Percentiles rank a stretch among this genome's conserved stretches.
phyloP scores from a whole-genome alignment of 2,329 filamentous ascomycete genomes.

The Ophiostoma ulmi region DNA sequence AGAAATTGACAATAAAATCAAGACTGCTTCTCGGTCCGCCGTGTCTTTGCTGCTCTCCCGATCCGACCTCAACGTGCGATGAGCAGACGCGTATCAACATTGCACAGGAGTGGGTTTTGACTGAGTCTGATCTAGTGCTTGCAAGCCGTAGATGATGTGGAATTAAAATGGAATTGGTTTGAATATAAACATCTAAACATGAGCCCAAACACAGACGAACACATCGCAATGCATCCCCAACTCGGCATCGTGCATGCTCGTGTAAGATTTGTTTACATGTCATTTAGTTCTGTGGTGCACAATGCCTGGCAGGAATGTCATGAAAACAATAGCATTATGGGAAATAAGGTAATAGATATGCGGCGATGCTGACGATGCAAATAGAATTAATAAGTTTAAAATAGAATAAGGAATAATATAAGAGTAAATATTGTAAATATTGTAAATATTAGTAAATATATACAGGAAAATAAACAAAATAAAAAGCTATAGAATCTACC shows the following conservation, averaged over 20 bases:
- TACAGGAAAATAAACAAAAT: no score
- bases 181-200: no score
- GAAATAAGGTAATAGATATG: neutral
- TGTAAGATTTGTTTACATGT: neutral
- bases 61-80: neutral
- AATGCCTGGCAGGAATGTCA: neutral
- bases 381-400: no score
- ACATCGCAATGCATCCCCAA: neutral
- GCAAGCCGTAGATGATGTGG: no score
- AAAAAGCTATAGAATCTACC: no score
- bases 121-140: no score
- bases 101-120: neutral
- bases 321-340: neutral
- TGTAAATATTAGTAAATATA: no score
- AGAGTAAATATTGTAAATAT: no score
- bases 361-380: neutral
- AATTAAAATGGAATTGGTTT: no score
- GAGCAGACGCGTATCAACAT: neutral
- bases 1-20: neutral
- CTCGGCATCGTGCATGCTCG: neutral
- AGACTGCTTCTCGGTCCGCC: neutral
- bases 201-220: no score
- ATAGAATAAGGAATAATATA: no score
- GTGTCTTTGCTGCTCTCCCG: constrained; percentile 5
- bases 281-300: neutral